phyloP scores from a whole-genome alignment of 2,329 filamentous ascomycete genomes.

The Pestalotiopsis sp. region DNA sequence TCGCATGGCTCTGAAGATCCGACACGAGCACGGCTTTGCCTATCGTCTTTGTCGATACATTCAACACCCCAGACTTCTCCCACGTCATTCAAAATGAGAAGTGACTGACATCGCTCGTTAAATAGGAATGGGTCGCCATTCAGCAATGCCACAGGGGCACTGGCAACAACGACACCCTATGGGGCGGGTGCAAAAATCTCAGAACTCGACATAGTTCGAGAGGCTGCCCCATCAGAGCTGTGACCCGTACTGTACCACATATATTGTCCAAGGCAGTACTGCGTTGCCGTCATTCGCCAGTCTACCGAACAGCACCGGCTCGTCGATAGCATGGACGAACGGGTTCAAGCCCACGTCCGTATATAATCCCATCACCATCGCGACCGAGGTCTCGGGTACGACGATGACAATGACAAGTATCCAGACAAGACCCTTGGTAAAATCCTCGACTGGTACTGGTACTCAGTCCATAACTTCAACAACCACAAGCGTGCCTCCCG shows the following conservation, averaged over 20 bases:
- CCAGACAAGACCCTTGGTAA: not conserved
- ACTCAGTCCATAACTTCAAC: not conserved
- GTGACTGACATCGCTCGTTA: not conserved
- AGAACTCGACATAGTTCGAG: constrained; percentile 7
- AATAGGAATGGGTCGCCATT: constrained; percentile 14
- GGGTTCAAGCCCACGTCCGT: constrained; percentile 7
- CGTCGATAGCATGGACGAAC: constrained; percentile 11
- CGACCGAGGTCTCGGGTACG: not conserved
- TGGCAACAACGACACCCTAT: not conserved
- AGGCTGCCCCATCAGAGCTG: constrained; percentile 12
- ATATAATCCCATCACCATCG: not conserved
- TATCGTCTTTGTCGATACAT: no score
- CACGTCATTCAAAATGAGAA: no score
- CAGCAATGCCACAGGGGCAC: constrained; percentile 6
- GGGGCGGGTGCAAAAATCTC: constrained; percentile 11
- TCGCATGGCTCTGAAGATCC: no score
- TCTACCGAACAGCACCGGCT: constrained; percentile 8
- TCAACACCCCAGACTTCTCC: no score
- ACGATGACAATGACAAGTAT: not conserved
- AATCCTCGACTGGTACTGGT: not conserved
- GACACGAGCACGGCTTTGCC: no score
- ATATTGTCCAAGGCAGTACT: not conserved
- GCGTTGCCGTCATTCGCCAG: constrained; percentile 8
- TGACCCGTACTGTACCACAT: constrained; percentile 10
- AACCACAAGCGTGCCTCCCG: not conserved